phyloP scores from a whole-genome alignment of 139 green algal genomes.

The Nannochloris sp. region DNA sequence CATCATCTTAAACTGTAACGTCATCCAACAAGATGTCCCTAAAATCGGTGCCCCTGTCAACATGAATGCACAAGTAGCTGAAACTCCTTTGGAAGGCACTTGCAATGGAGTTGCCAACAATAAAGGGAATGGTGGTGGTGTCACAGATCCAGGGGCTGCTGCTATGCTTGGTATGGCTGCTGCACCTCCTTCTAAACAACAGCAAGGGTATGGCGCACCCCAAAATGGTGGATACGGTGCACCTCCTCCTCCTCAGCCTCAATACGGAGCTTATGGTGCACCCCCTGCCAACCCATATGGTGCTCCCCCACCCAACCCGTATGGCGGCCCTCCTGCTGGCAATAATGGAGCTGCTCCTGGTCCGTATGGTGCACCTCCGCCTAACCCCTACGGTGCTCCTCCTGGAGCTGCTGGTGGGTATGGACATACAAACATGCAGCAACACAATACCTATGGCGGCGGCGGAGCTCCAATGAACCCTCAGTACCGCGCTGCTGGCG shows the following conservation, averaged over 20 bases:
- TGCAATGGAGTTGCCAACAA: neutral
- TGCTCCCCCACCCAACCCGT: neutral
- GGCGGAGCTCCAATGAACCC: neutral
- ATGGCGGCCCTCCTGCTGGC: neutral
- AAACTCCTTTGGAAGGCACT: neutral
- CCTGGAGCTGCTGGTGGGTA: neutral
- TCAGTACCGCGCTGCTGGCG: neutral
- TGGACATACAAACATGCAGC: neutral
- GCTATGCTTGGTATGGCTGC: neutral
- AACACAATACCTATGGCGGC: conserved; percentile 11
- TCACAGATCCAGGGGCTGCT: too few species aligned
- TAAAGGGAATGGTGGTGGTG: too few species aligned
- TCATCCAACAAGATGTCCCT: neutral
- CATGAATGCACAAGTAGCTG: neutral
- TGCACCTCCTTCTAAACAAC: neutral
- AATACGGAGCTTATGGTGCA: neutral
- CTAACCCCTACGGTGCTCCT: conserved; percentile 7
- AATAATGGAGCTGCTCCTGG: neutral
- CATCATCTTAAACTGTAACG: conserved; percentile 21
- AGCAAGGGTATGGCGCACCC: neutral
- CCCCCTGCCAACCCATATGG: neutral
- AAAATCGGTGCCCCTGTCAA: conserved; percentile 15
- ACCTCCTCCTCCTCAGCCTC: neutral
- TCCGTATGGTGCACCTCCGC: neutral
- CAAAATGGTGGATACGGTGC: neutral